A percentile compares a stretch with the other conserved stretches of the same genome.
Conservation (phyloP, 805 yeast species). For the Millerago galiae region DNA sequence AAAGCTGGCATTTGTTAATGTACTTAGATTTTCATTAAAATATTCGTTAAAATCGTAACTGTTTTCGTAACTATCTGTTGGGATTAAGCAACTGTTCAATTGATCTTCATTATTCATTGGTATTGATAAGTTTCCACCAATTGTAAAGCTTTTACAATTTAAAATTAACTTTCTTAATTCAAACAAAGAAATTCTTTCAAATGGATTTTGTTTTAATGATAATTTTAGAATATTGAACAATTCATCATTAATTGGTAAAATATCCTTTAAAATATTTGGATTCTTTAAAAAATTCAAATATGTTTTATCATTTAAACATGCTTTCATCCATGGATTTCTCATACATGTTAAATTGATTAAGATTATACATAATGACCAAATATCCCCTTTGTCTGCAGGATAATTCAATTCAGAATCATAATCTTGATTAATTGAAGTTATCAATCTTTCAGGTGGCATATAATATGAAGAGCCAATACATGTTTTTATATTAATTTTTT, state of each 20-base stretch:
- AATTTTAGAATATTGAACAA: conserved; percentile 44
- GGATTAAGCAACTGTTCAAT: background rate
- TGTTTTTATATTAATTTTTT: conserved; percentile 54
- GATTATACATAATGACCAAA: conserved; percentile 83
- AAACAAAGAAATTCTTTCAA: conserved; percentile 23
- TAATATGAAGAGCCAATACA: conserved; percentile 86
- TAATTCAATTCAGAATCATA: conserved; percentile 25
- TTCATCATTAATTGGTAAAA: conserved; percentile 67
- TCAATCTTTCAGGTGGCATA: conserved; percentile 87
- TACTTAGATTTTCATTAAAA: conserved; percentile 3
- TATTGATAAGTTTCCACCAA: conserved; percentile 15
- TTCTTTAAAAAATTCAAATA: conserved; percentile 58
- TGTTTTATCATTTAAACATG: conserved; percentile 54
- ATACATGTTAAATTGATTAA: conserved; percentile 75
- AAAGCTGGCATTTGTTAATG: conserved; percentile 9
- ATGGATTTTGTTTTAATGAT: conserved; percentile 28
- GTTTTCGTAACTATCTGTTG: no score
- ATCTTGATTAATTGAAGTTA: conserved; percentile 27
- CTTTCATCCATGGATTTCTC: conserved; percentile 88
- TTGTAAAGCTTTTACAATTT: conserved; percentile 16
- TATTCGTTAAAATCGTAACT: no score
- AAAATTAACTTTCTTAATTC: conserved; percentile 17
- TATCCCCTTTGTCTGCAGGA: conserved; percentile 74
- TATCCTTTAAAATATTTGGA: conserved; percentile 49
- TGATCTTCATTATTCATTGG: conserved; percentile 1